phyloP scores from a whole-genome alignment of 805 yeast genomes.

The Yarrowia keelungensis region DNA sequence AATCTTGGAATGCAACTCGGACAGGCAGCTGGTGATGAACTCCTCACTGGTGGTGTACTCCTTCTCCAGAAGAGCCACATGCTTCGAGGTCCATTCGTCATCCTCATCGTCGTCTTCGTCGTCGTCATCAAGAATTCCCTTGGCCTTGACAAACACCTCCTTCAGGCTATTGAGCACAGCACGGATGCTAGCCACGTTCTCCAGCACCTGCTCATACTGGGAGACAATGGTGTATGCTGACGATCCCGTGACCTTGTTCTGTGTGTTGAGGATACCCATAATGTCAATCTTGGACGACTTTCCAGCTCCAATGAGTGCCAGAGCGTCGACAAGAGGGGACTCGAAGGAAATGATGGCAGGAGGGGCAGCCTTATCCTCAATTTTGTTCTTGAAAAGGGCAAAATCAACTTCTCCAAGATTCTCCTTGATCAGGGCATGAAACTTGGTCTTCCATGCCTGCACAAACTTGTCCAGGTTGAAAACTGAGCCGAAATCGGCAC shows the following conservation, averaged over 20 bases:
- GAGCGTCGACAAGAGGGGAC: slow-evolving; percentile 21
- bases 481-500: slow-evolving; percentile 5
- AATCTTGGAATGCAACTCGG: slow-evolving; percentile 15
- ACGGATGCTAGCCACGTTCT: slow-evolving; percentile 18
- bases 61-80: slow-evolving; percentile 14
- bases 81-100: slow-evolving; percentile 17
- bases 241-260: slow-evolving; percentile 16
- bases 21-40: slow-evolving; percentile 19
- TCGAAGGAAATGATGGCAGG: slow-evolving; percentile 17
- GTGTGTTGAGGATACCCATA: slow-evolving; percentile 4
- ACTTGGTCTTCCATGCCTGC: slow-evolving; percentile 16
- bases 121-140: slow-evolving; percentile 7
- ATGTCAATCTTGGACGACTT: slow-evolving; percentile 21
- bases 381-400: slow-evolving; percentile 3
- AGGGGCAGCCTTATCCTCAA: not conserved
- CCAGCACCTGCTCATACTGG: slow-evolving; percentile 21
- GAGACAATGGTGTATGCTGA: slow-evolving; percentile 11
- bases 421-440: slow-evolving; percentile 1
- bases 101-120: slow-evolving; percentile 28
- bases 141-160: slow-evolving; percentile 12
- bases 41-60: slow-evolving; percentile 19
- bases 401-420: slow-evolving; percentile 14
- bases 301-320: slow-evolving; percentile 13
- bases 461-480: slow-evolving; percentile 20
- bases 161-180: slow-evolving; percentile 5